phyloP scores from a whole-genome alignment of 805 yeast genomes.

The Nakazawaea siamensis region DNA sequence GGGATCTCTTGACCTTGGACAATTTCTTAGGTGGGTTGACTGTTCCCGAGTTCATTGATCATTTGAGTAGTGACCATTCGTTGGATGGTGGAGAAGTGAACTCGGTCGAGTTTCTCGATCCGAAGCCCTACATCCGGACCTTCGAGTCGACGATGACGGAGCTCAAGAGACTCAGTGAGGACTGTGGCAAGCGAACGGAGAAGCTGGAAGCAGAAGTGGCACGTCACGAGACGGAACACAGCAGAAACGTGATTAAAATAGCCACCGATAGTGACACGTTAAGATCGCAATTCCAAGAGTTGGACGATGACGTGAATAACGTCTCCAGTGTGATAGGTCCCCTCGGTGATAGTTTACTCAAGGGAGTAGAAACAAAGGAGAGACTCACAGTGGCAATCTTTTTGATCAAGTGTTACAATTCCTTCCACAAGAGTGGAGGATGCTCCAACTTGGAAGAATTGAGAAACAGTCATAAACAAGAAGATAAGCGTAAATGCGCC shows the following conservation, averaged over 20 bases:
- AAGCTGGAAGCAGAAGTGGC: conserved; percentile 50
- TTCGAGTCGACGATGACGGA: conserved; percentile 81
- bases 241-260: conserved; percentile 52
- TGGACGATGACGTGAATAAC: conserved; percentile 46
- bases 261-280: conserved; percentile 32
- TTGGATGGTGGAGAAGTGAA: conserved; percentile 41
- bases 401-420: conserved; percentile 67
- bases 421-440: conserved; percentile 54
- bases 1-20: conserved; percentile 46
- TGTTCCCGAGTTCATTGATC: conserved; percentile 75
- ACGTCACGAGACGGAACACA: conserved; percentile 56
- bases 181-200: conserved; percentile 42
- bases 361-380: conserved; percentile 64
- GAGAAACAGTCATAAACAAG: conserved; percentile 34
- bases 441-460: conserved; percentile 45
- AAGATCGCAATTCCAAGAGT: conserved; percentile 14
- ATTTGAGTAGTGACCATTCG: conserved; percentile 61
- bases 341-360: conserved; percentile 57
- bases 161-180: conserved; percentile 50
- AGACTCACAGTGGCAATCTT: conserved; percentile 65
- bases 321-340: conserved; percentile 59
- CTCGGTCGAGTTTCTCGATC: conserved; percentile 58
- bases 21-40: conserved; percentile 63
- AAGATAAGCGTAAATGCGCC: conserved; percentile 62
- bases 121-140: conserved; percentile 90